These are phyloP conservation scores for Fomitopsis serialis DNA, from an alignment of 768 basidiomycete species.

Conservation along the genomic window DNA sequence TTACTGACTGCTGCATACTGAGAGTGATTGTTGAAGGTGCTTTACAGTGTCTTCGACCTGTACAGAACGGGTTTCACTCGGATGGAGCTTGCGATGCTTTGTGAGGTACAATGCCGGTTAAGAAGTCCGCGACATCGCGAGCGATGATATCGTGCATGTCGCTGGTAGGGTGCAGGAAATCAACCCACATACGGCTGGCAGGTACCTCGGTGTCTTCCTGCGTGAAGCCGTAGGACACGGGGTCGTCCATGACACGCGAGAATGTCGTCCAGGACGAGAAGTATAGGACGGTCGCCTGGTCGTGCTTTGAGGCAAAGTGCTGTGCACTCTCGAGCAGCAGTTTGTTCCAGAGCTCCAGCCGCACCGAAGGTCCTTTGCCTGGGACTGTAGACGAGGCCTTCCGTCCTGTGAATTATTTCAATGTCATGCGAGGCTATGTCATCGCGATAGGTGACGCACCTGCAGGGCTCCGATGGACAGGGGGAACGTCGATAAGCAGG, in stretches of 20 bases:
- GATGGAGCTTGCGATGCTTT: too few species aligned
- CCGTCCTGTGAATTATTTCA: neutral
- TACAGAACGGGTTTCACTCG: too few species aligned
- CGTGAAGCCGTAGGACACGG: slow-evolving; percentile 33
- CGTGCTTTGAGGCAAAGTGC: slow-evolving; percentile 34
- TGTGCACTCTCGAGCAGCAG: slow-evolving; percentile 26
- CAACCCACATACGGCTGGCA: slow-evolving; percentile 44
- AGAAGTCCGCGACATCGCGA: slow-evolving; percentile 34
- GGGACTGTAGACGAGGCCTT: neutral
- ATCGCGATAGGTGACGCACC: slow-evolving; percentile 9
- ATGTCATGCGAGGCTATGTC: neutral
- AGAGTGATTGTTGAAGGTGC: too few species aligned
- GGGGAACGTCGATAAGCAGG: slow-evolving; percentile 55
- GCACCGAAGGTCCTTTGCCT: neutral
- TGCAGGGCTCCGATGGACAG: slow-evolving; percentile 45
- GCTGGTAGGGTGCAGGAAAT: slow-evolving; percentile 49
- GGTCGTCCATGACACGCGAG: slow-evolving; percentile 41
- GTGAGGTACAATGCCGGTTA: neutral
- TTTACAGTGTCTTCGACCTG: too few species aligned
- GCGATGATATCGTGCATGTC: slow-evolving; percentile 45
- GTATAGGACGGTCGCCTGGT: slow-evolving; percentile 41
- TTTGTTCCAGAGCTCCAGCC: slow-evolving; percentile 40
- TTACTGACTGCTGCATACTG: too few species aligned
- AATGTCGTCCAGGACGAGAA: slow-evolving; percentile 47
- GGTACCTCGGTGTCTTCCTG: slow-evolving; percentile 25